Evolutionary conservation across 345 rosid species (phyloP), one percentile per base, ranked within the genome.

Genomic region (Xanthoceras sorbifolium): DNA sequence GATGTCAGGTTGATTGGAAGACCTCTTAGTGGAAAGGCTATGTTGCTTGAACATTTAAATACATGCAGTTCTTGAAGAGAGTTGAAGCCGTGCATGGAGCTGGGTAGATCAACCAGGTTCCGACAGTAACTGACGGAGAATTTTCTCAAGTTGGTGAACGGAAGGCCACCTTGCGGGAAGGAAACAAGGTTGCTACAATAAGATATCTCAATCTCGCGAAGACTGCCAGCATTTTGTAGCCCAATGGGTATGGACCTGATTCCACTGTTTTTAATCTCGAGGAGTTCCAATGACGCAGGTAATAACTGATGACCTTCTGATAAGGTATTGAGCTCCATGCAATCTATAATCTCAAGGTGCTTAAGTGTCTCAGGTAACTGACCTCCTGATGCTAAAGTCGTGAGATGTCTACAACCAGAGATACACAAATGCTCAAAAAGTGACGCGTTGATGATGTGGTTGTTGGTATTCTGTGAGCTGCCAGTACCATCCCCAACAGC

Each of bases 61-160:
- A 79, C 63, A 64, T 32, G 59, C 55, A 79, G 20, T 26, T 75
- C 77, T 32, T 62, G 69, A 79, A 79, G 77, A n/a, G 64, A 72
- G 6, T 48, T 57, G 28, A 78, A 55, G 15, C 7, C 44, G 12
- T 78, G 73, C 31, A 78, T 29, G 48, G 38, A 59, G 32, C 38
- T n/a, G 5, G 76, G 77, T 11, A 78, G 28, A 38, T 32, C 61
- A 32, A 26, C 44, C 9, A 72, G 57, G 29, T 42, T 72, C 28
- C 57, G 40, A 46, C 72, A 66, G 59, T 32, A 36, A 25, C 66
- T 29, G 34, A 78, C 29, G 25, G 29, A 54, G 17, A 48, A 48
- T 15, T 15, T 65, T 32, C 9, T 23, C 10, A 68, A 52, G 60
- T 42, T 60, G 54, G 59, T 32, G 0, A 34, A 14, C 9, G 69